Evolutionary conservation across 192 early-diverging fungal genomes (phyloP).

Genomic region (Coemansia umbellata): DNA sequence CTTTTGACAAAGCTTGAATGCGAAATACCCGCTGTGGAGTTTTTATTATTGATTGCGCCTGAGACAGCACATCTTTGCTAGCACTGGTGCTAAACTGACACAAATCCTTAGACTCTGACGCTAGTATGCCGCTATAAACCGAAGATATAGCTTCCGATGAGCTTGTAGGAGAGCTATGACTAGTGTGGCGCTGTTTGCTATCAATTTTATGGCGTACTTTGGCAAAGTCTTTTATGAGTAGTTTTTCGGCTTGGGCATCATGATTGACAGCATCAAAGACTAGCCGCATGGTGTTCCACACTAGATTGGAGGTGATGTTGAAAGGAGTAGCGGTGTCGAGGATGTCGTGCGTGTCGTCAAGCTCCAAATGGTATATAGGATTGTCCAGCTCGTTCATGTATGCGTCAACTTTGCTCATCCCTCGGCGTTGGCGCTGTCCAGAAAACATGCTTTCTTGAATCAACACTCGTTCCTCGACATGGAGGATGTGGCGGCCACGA

Average conservation of each 20-base stretch:
- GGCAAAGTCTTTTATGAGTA: too few relatives aligned
- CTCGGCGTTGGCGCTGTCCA: constrained; percentile 35
- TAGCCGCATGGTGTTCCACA: constrained; percentile 32
- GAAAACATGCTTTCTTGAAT: constrained; percentile 51
- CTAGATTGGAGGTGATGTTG: constrained; percentile 27
- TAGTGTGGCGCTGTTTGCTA: too few relatives aligned
- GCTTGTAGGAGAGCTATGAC: too few relatives aligned
- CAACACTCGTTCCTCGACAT: constrained; percentile 37
- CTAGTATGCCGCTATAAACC: neutral
- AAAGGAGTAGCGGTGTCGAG: constrained; percentile 32
- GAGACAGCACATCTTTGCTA: neutral
- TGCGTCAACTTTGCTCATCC: constrained; percentile 36
- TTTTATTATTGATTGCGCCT: neutral
- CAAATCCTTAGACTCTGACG: neutral
- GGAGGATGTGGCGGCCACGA: constrained; percentile 34
- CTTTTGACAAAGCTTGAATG: neutral
- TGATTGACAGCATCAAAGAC: constrained; percentile 9
- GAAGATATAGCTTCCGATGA: too few relatives aligned
- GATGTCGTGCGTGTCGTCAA: neutral
- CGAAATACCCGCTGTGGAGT: neutral
- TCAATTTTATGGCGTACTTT: too few relatives aligned
- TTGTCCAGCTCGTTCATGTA: constrained; percentile 18
- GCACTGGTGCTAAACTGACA: neutral
- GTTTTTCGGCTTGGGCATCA: constrained; percentile 7
- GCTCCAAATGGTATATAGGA: constrained; percentile 13